Base-by-base conservation (phyloP, 345 rosid genomes). In the Moringa oleifera region DNA sequence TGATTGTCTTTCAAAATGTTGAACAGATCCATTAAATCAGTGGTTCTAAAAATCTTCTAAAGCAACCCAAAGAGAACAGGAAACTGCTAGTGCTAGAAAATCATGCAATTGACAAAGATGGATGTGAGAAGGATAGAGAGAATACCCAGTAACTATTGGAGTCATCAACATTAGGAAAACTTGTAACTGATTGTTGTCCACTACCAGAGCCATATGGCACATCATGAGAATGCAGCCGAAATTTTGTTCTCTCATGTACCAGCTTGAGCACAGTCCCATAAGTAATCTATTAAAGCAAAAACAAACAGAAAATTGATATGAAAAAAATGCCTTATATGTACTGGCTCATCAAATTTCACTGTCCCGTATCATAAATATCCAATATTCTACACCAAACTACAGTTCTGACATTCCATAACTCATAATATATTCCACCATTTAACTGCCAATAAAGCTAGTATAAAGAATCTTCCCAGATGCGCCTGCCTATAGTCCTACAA, bases 131-230 rank as follows among this genome's bases (percentile, higher is more conserved):
- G 63, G 25, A 58, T 18, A 46, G 53, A 64, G 54, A 71, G 59
- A 54, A 57, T 83, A 95, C 99, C 97, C 99, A 95, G 71, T 91
- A 94, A 73, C 99, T 91, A 62, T 95, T 95, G 62, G 99, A 71
- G 71, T 95, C 99, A 68, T 86, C 91, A 16, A 87, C 94, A 7
- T 70, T 78, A 10, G 97, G 88, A 69, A 84, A 95, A 41, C 94
- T 89, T 13, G 99, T 95, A 21, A 95, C 99, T 0, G 99, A 95
- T 71, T 95, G 99, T 78, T 95, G 99, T 47, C 99, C 99, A 68
- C 98, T 91, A 18, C 99, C 99, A 23, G 99, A 91, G 28, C 99
- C 99, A 23, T 91, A 95, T 0, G 99, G 99, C 62, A 95, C 99
- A 51, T 95, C 99, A 41, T 95, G 99, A 12, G 99, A 95, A 76